Base-by-base conservation (phyloP, 2,329 filamentous ascomycete species). In the Colletotrichum plurivorum region DNA sequence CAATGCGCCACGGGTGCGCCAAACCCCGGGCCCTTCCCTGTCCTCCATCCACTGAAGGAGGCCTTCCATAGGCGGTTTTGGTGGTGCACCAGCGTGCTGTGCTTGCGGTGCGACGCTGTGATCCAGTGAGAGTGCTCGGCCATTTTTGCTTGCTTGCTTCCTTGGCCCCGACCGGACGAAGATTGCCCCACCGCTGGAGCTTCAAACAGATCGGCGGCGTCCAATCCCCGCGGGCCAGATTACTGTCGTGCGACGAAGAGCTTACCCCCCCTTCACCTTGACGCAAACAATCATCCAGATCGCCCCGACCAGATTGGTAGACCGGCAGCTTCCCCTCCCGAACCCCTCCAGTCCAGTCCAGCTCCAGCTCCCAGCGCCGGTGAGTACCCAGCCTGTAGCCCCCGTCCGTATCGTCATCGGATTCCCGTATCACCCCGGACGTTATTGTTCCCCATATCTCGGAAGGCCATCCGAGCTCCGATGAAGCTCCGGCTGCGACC, bases 21-120 rank as follows among this genome's bases (percentile, higher is more conserved):
- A 12, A 41, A 51, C 49, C 62, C 67, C 55, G 31, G 67, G 55
- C 62, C 36, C 55, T 61, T 61, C 67, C 62, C 63, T 60, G 67
- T 39, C 31, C 46, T 53, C 5, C 57, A 13, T 36, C 31, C 31
- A 36, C 7, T 36, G 31, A 36, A 36, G 31, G 31, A 36, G 10
- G 31, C 31, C 31, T 36, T 36, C 31, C 31, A 36, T 36, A 36
- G 31, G 31, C 2, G 22, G 22, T 25, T 5, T 5, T 25, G 22
- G 22, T 25, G 31, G 31, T 36, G 31, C 31, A 36, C 10, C 31
- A 12, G 31, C 8, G 31, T 43, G 54, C 10, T 25, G 20, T 13
- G 31, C 16, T 10, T 10, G 15, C 15, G 51, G 31, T 51, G 60
- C 41, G 51, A 41, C 18, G 20, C 16, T 36, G 25, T 18, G 18